Evolutionary conservation across 169 alveolate genomes (phyloP), one percentile per base, ranked within the genome.

Genomic region (Pseudocohnilembus persalinus): DNA sequence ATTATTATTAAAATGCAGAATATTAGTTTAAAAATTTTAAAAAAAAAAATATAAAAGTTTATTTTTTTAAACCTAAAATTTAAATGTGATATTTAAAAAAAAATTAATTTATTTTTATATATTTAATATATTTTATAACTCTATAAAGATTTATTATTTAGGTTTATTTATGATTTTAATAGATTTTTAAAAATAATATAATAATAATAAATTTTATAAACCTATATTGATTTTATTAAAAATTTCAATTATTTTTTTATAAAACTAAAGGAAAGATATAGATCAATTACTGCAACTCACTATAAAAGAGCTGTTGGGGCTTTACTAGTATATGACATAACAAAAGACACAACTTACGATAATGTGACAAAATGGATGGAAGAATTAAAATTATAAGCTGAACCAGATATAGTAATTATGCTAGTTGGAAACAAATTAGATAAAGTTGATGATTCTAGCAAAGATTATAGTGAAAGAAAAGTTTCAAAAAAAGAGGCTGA

Each of bases 341-440:
- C 97, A 26, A 92, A 92, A 82, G 93, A 89, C 72, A 82, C 90
- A 34, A 78, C 96, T 27, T 94, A 93, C 82, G 87, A 84, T 31
- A 95, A 91, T 92, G 96, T 89, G 24, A 73, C 74, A 28, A 83
- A 91, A 82, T 94, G 99, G 99, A 94, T 98, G 85, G 99, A 98
- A 84, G 99, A 99, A 89, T 94, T 99, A 72, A 93, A 99, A 84
- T 98, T 97, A 85, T 97, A 98, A 81, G 99, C 99, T 0, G 99
- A 99, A 83, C 99, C 99, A 25, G 99, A 98, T 88, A 98, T 98
- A 73, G 99, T 98, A 29, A 97, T 99, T 31, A 97, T 98, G 96
- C 94, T 99, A 65, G 99, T 99, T 6, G 99, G 99, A 64, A 99
- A 99, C 94, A 99, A 99, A 93, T 95, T 98, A n/a, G 99, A 99